Base-by-base conservation (phyloP, 345 rosid genomes). In the Aquilaria malaccensis region DNA sequence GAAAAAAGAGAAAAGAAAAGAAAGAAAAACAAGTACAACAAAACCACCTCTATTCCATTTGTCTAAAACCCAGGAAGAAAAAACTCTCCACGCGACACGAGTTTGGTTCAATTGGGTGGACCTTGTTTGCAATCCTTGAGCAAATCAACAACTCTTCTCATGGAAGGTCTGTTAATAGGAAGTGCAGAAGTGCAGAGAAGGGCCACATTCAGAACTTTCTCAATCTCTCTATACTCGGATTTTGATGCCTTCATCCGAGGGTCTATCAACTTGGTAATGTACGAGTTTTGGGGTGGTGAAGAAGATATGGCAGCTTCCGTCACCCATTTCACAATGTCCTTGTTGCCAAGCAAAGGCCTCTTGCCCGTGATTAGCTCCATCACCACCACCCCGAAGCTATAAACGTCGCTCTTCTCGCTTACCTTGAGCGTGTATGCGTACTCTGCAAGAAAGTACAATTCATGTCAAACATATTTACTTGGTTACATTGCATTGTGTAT, bases 71-170 rank as follows among this genome's bases (percentile, higher is more conserved):
- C 22, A 22, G 22, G 22, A 22, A 22, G 22, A 22, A 22, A 22
- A 22, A 22, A 22, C 22, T 22, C 22, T 22, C 22, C 22, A 22
- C 22, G 22, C 22, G 22, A 22, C 22, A 22, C 22, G 22, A 22
- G 22, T 22, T 22, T 22, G 22, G 22, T 22, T 32, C 59, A 30
- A 6, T 45, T 77, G 10, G 64, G 52, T 30, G 32, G 41, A 50
- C 41, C 59, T 7, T 10, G 14, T 55, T 67, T 80, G 1, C 61
- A 72, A 61, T 70, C 84, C 69, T 78, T 83, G 1, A 86, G 85
- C 80, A 86, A 56, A 66, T 83, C 89, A 5, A 83, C 87, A 2
- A 86, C 97, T 69, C 73, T 75, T 66, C 89, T 81, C 95, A 86
- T 86, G 30, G 82, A 78, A 7, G 97, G 97, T 56, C 95, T 77